Conservation (phyloP, 2,329 filamentous ascomycete species). For the Madurella fahalii region DNA sequence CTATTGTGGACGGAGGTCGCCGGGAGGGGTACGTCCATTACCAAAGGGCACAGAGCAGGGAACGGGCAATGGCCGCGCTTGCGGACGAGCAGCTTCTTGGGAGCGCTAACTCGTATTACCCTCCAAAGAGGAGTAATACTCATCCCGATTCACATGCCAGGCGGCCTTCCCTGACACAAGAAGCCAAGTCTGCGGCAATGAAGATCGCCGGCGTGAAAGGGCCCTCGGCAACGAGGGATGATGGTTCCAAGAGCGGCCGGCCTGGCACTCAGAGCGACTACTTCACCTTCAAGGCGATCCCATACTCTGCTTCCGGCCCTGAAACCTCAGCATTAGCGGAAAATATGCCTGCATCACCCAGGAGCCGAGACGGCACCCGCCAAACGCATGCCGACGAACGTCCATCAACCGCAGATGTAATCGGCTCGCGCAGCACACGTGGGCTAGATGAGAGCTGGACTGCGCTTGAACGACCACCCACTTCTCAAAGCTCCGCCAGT, state of each 20-base stretch:
- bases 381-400: neutral
- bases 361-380: neutral
- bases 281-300: slow-evolving; percentile 21
- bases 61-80: slow-evolving; percentile 27
- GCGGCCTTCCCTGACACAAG: slow-evolving; percentile 24
- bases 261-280: slow-evolving; percentile 17
- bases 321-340: neutral
- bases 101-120: slow-evolving; percentile 11
- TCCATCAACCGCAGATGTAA: slow-evolving; percentile 1
- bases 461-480: slow-evolving; percentile 10
- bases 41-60: slow-evolving; percentile 28
- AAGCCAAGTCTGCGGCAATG: slow-evolving; percentile 26
- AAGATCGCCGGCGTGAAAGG: slow-evolving; percentile 22
- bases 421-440: neutral
- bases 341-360: slow-evolving; percentile 5
- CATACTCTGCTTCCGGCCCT: slow-evolving; percentile 9
- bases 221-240: slow-evolving; percentile 7
- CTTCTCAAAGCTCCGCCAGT: slow-evolving; percentile 16
- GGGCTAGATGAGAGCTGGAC: neutral
- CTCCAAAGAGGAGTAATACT: slow-evolving; percentile 21
- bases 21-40: slow-evolving; percentile 25
- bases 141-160: slow-evolving; percentile 19
- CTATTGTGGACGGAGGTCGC: slow-evolving; percentile 16
- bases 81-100: slow-evolving; percentile 25
- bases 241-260: neutral